Evolutionary conservation across 1,284 basidiomycete species (phyloP).

Genomic region (Anthracocystis setariae): DNA sequence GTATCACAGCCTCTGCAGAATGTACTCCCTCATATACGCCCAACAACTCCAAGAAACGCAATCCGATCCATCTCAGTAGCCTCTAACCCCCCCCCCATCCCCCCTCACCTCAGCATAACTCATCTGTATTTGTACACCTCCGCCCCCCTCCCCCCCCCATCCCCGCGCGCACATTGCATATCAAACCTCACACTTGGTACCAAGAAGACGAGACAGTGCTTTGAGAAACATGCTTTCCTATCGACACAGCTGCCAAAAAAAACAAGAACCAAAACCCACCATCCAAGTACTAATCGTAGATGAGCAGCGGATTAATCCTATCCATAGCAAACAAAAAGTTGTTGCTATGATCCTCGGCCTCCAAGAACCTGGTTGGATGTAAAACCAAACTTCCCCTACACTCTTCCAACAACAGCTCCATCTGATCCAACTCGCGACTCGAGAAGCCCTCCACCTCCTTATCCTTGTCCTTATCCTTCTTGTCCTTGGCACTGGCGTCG

Average conservation of each 20-base stretch:
- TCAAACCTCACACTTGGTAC: too few species aligned
- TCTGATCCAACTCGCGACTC: conserved; percentile 53
- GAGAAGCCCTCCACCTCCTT: conserved; percentile 51
- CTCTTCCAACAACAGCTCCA: conserved; percentile 60
- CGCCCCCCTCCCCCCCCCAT: conserved; percentile 2
- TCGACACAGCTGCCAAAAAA: too few species aligned
- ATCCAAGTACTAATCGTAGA: conserved; percentile 31
- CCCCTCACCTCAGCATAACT: too few species aligned
- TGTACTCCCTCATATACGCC: conserved; percentile 52
- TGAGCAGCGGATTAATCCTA: conserved; percentile 57
- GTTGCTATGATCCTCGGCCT: conserved; percentile 58
- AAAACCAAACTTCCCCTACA: conserved; percentile 57
- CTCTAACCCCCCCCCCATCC: too few species aligned
- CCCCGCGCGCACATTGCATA: not conserved
- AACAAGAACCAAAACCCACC: too few species aligned
- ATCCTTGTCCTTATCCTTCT: conserved; percentile 14
- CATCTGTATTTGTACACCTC: conserved; percentile 19
- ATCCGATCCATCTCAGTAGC: too few species aligned
- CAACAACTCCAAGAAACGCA: not conserved
- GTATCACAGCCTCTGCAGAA: conserved; percentile 46
- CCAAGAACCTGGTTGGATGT: conserved; percentile 62
- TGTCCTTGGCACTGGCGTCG: not conserved
- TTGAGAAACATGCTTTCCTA: too few species aligned
- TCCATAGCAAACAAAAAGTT: conserved; percentile 65
- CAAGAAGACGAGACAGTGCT: too few species aligned